Evolutionary conservation across 495 filamentous ascomycete species (phyloP), one percentile per base, ranked within the genome.

Genomic region (Glarea lozoyensis): DNA sequence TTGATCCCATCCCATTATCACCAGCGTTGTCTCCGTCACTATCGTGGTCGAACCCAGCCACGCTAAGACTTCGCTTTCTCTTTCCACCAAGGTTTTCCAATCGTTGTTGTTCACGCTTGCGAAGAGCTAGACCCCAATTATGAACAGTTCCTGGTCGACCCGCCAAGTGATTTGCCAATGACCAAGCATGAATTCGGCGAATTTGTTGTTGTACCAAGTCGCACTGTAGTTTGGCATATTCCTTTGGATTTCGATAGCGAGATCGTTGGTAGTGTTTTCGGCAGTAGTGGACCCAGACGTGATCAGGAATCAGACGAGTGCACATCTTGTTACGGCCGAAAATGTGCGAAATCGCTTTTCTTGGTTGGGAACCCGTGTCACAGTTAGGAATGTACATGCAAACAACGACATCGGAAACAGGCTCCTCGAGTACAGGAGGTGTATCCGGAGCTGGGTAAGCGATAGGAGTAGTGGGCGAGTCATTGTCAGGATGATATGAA

Each of bases 291-390:
- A 82, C 69, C 84, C 82, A 90, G 12, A 83, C 65, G 0, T 70
- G 43, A 0, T 66, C 49, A 0, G 84, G 83, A 31, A 94, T 80
- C 3, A 63, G 60, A 12, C 78, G 72, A 0, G 88, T 93, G 30
- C 73, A 76, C 1, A 65, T 61, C 60, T 94, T 94, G 68, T 94
- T 94, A 10, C 88, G 74, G n/a, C 88, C 88, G 53, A 94, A 92
- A 45, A 89, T 69, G 48, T 94, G 84, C 0, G 84, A 88, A 22
- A 93, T 78, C 6, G 82, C 72, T 56, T 94, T 94, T 24, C 88
- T 75, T 15, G 65, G 61, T 6, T 60, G 62, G 10, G 67, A 68
- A 11, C 61, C 63, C 1, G 73, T 76, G n/a, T 66, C 60, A 50
- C 76, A 79, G 37, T 64, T 51, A 0, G 39, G 40, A 30, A 58